Conservation (phyloP, 176 grass and related monocot species). For the Paspalum notatum region DNA sequence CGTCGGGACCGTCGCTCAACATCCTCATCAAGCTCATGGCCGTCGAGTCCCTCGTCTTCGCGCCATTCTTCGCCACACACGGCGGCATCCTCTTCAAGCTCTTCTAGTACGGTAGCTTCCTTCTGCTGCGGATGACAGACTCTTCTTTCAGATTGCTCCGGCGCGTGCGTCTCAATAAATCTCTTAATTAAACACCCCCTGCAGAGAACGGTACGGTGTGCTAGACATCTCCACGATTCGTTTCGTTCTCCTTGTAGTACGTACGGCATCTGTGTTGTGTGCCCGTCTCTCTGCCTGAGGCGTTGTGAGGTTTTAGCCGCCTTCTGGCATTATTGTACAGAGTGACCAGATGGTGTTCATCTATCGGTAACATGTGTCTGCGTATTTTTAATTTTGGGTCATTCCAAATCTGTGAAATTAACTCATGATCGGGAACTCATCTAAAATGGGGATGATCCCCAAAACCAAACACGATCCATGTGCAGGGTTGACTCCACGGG, state of each 20-base stretch:
- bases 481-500: no score
- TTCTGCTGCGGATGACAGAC: background rate
- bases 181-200: background rate
- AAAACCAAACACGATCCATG: no score
- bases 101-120: background rate
- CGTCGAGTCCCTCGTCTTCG: conserved; percentile 63
- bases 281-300: background rate
- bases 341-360: conserved; percentile 2
- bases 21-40: conserved; percentile 75
- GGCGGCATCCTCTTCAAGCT: conserved; percentile 61
- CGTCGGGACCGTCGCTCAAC: conserved; percentile 60
- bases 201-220: background rate
- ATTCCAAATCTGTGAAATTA: no score
- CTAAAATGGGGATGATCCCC: no score
- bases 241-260: background rate
- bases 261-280: background rate
- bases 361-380: background rate
- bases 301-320: background rate
- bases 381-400: background rate
- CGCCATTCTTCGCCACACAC: conserved; percentile 52
- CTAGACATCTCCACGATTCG: no score
- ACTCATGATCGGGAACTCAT: no score
- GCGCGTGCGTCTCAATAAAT: background rate
- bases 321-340: background rate
- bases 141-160: background rate